phyloP scores from a whole-genome alignment of 2,329 filamentous ascomycete genomes.

The Acephala macrosclerotiorum region DNA sequence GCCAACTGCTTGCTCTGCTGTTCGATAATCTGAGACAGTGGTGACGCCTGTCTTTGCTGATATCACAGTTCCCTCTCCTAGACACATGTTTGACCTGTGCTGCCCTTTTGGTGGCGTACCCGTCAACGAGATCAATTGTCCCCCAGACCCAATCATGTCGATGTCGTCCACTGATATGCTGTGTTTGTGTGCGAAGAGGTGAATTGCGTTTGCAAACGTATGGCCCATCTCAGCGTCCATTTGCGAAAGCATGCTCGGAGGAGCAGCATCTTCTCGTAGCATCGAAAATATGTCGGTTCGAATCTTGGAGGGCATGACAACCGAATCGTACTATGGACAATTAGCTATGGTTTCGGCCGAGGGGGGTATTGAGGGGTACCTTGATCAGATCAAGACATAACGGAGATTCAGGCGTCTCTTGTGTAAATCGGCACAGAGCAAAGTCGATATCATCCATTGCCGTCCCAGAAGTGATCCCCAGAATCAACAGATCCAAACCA shows the following conservation, averaged over 20 bases:
- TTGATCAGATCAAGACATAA: constrained; percentile 42
- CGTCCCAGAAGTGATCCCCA: constrained; percentile 43
- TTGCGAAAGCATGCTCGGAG: constrained; percentile 44
- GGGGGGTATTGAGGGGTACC: constrained; percentile 35
- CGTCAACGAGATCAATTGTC: constrained; percentile 42
- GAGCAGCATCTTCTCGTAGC: constrained; percentile 44
- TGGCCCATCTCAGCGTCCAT: constrained; percentile 45
- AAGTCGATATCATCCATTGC: constrained; percentile 46
- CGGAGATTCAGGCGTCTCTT: constrained; percentile 42
- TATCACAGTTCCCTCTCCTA: constrained; percentile 45
- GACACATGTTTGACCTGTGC: constrained; percentile 44
- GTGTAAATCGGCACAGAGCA: constrained; percentile 44
- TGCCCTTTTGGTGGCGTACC: constrained; percentile 41
- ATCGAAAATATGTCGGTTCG: constrained; percentile 43
- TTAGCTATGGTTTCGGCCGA: constrained; percentile 8
- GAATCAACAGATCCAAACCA: constrained; percentile 41
- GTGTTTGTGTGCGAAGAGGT: constrained; percentile 43
- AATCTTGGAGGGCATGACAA: constrained; percentile 45
- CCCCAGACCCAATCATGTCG: constrained; percentile 43
- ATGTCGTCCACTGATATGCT: constrained; percentile 42
- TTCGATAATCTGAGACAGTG: constrained; percentile 45
- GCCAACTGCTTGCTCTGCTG: constrained; percentile 45
- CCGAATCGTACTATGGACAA: constrained; percentile 42
- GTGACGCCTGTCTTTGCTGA: constrained; percentile 45
- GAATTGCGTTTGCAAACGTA: constrained; percentile 43